These are phyloP conservation scores for Buddleja alternifolia DNA, from an alignment of 257 asterid genomes.

Conservation along the genomic window DNA sequence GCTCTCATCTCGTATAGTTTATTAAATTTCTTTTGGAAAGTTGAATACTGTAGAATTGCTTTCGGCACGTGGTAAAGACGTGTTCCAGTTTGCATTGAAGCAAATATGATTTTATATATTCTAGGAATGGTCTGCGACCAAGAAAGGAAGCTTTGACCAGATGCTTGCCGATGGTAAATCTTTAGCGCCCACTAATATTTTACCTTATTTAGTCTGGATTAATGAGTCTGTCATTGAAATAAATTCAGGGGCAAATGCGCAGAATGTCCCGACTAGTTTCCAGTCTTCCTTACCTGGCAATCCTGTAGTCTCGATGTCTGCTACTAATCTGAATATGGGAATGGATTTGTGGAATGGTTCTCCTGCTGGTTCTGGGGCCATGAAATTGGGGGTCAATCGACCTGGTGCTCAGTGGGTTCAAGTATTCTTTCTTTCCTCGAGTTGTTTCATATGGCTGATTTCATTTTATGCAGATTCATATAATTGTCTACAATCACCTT, in stretches of 20 bases:
- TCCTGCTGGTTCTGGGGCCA: constrained; percentile 50
- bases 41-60: constrained; percentile 8
- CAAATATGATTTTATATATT: constrained; percentile 27
- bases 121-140: constrained; percentile 68
- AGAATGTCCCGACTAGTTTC: constrained; percentile 45
- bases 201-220: constrained; percentile 8
- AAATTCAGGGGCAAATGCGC: constrained; percentile 72
- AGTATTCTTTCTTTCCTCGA: constrained; percentile 42
- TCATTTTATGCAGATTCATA: too few species aligned
- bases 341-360: constrained; percentile 67
- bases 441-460: too few species aligned
- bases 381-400: constrained; percentile 45
- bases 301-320: constrained; percentile 53
- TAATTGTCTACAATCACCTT: too few species aligned
- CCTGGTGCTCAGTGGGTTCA: constrained; percentile 57
- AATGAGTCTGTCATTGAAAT: constrained; percentile 21
- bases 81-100: constrained; percentile 23
- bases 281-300: constrained; percentile 51
- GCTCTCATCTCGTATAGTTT: constrained; percentile 1
- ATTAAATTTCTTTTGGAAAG: not conserved
- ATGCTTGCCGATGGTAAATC: constrained; percentile 93
- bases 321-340: constrained; percentile 58
- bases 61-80: constrained; percentile 1
- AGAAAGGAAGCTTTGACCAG: constrained; percentile 91
- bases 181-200: constrained; percentile 21